Percentiles rank a stretch among this genome's conserved stretches.
Evolutionary conservation across 2,329 filamentous ascomycete species (phyloP).

Genomic region (Cladorrhinum sp.): DNA sequence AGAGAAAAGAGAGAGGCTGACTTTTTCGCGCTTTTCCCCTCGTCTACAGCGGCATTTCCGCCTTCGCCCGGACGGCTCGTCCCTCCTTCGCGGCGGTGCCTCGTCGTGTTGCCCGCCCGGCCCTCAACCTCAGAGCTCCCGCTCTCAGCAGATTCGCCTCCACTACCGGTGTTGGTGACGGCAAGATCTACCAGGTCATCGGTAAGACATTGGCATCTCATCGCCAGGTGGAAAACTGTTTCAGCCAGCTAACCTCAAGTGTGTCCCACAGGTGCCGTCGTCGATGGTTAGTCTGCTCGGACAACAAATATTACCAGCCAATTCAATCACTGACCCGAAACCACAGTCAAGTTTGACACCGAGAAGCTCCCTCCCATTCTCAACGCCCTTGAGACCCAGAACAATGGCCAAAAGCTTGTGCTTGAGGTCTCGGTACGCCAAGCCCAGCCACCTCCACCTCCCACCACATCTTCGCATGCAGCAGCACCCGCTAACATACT

Average conservation of each 20-base stretch:
- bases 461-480: not conserved
- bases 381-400: conserved; percentile 89
- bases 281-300: conserved; percentile 72
- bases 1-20: conserved; percentile 32
- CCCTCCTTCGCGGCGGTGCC: conserved; percentile 57
- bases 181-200: conserved; percentile 67
- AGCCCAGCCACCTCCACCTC: conserved; percentile 2
- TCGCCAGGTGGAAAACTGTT: not conserved
- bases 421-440: conserved; percentile 87
- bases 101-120: conserved; percentile 57
- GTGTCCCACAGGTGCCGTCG: conserved; percentile 90
- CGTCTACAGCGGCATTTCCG: conserved; percentile 61
- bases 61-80: conserved; percentile 61
- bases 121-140: conserved; percentile 55
- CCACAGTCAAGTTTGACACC: conserved; percentile 89
- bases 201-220: conserved; percentile 14
- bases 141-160: conserved; percentile 58
- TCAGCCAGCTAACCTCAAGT: conserved; percentile 50
- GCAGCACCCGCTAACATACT: conserved; percentile 36
- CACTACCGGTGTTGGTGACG: conserved; percentile 56
- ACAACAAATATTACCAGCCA: conserved; percentile 13
- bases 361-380: conserved; percentile 95
- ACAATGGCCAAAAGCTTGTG: conserved; percentile 90
- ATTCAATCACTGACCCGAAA: conserved; percentile 25
- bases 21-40: conserved; percentile 29